Conservation (phyloP, 1,284 basidiomycete species). For the Ustilago hordei region DNA sequence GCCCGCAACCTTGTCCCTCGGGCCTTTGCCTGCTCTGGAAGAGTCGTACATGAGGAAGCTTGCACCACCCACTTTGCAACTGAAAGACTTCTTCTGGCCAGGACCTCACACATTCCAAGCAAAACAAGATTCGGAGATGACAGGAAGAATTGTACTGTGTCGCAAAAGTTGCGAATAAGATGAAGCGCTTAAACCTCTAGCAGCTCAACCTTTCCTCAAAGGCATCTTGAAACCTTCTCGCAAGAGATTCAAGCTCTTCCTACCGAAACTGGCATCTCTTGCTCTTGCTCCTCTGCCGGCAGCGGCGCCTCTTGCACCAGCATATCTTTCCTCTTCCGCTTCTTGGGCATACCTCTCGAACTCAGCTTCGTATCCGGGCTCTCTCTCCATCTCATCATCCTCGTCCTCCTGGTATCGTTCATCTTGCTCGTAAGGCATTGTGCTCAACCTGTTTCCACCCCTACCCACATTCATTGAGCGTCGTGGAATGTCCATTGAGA, state of each 20-base stretch:
- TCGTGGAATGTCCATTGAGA: constrained; percentile 42
- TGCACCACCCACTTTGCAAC: too few species aligned
- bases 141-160: neutral
- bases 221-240: constrained; percentile 45
- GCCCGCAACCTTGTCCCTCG: neutral
- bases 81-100: too few species aligned
- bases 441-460: constrained; percentile 20
- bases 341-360: constrained; percentile 48
- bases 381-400: constrained; percentile 49
- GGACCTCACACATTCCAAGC: too few species aligned
- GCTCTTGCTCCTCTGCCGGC: neutral
- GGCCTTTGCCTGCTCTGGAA: too few species aligned
- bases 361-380: constrained; percentile 46
- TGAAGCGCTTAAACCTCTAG: too few species aligned
- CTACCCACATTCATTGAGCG: constrained; percentile 38
- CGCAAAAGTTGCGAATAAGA: neutral
- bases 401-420: constrained; percentile 28
- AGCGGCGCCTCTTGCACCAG: constrained; percentile 1
- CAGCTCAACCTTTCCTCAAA: constrained; percentile 9
- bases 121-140: too few species aligned
- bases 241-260: constrained; percentile 48
- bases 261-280: constrained; percentile 39
- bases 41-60: too few species aligned
- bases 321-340: constrained; percentile 22
- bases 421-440: constrained; percentile 21